phyloP scores from a whole-genome alignment of 2,329 filamentous ascomycete species.

The Stachybotrys echinatus region DNA sequence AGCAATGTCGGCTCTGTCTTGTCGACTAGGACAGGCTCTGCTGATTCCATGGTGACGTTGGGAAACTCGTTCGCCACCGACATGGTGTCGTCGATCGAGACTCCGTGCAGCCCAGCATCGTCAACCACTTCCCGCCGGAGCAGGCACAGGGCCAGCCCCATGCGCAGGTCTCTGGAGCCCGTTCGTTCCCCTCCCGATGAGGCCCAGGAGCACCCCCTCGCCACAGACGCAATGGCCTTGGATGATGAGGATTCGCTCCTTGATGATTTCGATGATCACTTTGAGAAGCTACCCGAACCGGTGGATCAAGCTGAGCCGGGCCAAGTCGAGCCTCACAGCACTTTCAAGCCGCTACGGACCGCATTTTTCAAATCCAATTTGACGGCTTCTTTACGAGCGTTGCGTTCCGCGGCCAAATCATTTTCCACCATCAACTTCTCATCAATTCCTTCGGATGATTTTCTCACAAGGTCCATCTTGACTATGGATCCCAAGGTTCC shows the following conservation, averaged over 20 bases:
- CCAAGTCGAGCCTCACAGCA: slow-evolving; percentile 23
- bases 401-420: slow-evolving; percentile 59
- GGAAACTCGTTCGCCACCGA: slow-evolving; percentile 49
- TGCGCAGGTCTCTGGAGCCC: slow-evolving; percentile 47
- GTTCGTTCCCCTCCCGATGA: slow-evolving; percentile 51
- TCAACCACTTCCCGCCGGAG: slow-evolving; percentile 18
- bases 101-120: slow-evolving; percentile 36
- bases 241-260: slow-evolving; percentile 37
- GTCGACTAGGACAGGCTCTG: slow-evolving; percentile 51
- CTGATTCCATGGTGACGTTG: slow-evolving; percentile 58
- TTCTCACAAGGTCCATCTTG: slow-evolving; percentile 62
- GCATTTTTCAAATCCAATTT: slow-evolving; percentile 65
- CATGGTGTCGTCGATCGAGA: slow-evolving; percentile 41
- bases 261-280: slow-evolving; percentile 18
- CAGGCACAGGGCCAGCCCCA: slow-evolving; percentile 25
- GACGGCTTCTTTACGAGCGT: slow-evolving; percentile 59
- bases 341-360: slow-evolving; percentile 42
- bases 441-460: slow-evolving; percentile 60
- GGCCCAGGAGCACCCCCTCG: slow-evolving; percentile 46
- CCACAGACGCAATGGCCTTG: slow-evolving; percentile 17
- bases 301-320: slow-evolving; percentile 25
- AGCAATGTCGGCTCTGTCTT: slow-evolving; percentile 46
- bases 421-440: slow-evolving; percentile 59
- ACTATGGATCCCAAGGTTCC: slow-evolving; percentile 62
- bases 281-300: background rate